A percentile compares a stretch with the other conserved stretches of the same genome.
Conservation (phyloP, 2,329 filamentous ascomycete species). For the Stemphylium beticola region DNA sequence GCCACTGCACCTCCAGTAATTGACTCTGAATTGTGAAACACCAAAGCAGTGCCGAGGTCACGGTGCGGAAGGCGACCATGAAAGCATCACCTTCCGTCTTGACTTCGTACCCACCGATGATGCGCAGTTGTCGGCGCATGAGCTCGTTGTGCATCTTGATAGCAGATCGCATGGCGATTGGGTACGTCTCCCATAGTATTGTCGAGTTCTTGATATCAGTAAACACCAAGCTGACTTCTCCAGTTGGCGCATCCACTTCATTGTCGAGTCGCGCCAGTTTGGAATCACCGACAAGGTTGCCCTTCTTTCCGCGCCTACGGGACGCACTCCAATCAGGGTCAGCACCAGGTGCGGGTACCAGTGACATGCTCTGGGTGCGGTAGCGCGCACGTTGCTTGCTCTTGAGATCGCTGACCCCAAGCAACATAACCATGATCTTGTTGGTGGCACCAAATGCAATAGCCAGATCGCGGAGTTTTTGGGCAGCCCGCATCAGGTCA, state of each 20-base stretch:
- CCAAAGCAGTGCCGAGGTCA: constrained; percentile 93
- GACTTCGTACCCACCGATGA: constrained; percentile 96
- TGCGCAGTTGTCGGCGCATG: constrained; percentile 89
- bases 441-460: constrained; percentile 93
- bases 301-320: constrained; percentile 65
- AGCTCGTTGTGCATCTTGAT: constrained; percentile 98
- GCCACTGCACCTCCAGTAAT: constrained; percentile 90
- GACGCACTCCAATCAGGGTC: constrained; percentile 72
- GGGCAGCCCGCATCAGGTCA: constrained; percentile 92
- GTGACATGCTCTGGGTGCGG: constrained; percentile 82
- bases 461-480: constrained; percentile 91
- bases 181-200: constrained; percentile 92
- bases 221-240: constrained; percentile 92
- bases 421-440: constrained; percentile 99
- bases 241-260: constrained; percentile 89
- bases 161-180: constrained; percentile 91
- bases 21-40: constrained; percentile 91
- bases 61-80: constrained; percentile 98
- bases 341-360: constrained; percentile 74
- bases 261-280: constrained; percentile 84
- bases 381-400: constrained; percentile 78
- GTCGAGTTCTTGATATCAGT: constrained; percentile 99
- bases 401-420: constrained; percentile 89
- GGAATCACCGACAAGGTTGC: constrained; percentile 74
- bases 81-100: constrained; percentile 99